phyloP scores from a whole-genome alignment of 805 yeast species.

The Candida michaelii region DNA sequence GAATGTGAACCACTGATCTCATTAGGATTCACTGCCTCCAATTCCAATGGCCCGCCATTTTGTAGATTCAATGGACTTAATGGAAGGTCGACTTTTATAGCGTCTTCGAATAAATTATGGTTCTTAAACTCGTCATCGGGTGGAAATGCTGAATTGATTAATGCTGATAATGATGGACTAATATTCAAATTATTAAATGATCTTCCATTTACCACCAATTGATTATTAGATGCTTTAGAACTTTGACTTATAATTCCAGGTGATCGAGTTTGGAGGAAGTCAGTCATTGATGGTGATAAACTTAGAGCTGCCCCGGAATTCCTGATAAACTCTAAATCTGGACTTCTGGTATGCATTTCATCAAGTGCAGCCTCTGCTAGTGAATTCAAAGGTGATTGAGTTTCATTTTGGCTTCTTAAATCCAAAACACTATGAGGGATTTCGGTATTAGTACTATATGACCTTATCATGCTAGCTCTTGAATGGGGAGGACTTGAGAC shows the following conservation, averaged over 20 bases:
- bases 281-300: constrained; percentile 14
- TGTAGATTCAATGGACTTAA: constrained; percentile 26
- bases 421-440: not conserved
- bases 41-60: constrained; percentile 7
- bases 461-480: constrained; percentile 1
- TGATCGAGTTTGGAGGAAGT: constrained; percentile 7
- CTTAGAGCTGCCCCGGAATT: constrained; percentile 8
- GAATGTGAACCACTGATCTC: not conserved
- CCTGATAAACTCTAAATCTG: constrained; percentile 12
- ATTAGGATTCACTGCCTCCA: constrained; percentile 4
- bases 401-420: constrained; percentile 2
- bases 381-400: constrained; percentile 21
- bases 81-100: constrained; percentile 22
- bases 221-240: constrained; percentile 1
- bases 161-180: constrained; percentile 40
- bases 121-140: constrained; percentile 21
- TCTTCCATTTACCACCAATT: not conserved
- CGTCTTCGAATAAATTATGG: constrained; percentile 15
- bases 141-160: constrained; percentile 34
- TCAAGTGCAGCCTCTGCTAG: constrained; percentile 38
- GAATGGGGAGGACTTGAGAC: constrained; percentile 1
- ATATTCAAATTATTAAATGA: constrained; percentile 22
- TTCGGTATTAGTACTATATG: constrained; percentile 5
- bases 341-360: constrained; percentile 22
- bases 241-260: constrained; percentile 6